A percentile compares a stretch with the other conserved stretches of the same genome.
phyloP scores from a whole-genome alignment of 306 rosid genomes.

The Trifolium pratense region DNA sequence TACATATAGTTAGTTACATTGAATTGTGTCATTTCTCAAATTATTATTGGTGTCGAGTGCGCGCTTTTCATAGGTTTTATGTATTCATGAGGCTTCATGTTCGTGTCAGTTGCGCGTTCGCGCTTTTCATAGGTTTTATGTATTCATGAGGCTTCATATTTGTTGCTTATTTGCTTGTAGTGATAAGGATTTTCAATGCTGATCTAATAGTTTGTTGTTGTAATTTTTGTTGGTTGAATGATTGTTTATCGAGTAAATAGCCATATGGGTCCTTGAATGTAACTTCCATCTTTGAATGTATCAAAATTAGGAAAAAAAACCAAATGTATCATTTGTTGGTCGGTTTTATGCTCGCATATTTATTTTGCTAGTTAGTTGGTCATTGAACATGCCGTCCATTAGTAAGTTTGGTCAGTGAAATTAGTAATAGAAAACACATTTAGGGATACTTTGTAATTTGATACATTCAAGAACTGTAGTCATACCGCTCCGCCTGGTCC shows the following conservation, averaged over 20 bases:
- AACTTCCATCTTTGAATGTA: not conserved
- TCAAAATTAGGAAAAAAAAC: not conserved
- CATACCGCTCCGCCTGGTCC: not conserved
- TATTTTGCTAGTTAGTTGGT: not conserved
- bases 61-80: not conserved
- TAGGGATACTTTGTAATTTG: not conserved
- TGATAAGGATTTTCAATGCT: constrained; percentile 15
- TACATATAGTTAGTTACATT: too few relatives aligned
- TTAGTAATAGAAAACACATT: not conserved
- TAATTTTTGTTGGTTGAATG: constrained; percentile 8
- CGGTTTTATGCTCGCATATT: not conserved
- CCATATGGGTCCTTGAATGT: not conserved
- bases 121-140: not conserved
- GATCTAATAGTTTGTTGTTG: not conserved
- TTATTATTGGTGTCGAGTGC: too few relatives aligned
- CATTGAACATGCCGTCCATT: not conserved
- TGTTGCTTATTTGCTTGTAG: constrained; percentile 21
- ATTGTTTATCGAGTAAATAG: not conserved
- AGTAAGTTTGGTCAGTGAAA: not conserved
- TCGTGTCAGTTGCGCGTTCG: too few relatives aligned
- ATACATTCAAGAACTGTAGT: not conserved
- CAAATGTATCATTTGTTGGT: not conserved
- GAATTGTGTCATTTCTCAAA: too few relatives aligned
- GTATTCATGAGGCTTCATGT: not conserved
- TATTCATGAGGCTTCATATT: not conserved